Evolutionary conservation across 2,329 filamentous ascomycete species (phyloP).

Genomic region (Calonectria naviculata): DNA sequence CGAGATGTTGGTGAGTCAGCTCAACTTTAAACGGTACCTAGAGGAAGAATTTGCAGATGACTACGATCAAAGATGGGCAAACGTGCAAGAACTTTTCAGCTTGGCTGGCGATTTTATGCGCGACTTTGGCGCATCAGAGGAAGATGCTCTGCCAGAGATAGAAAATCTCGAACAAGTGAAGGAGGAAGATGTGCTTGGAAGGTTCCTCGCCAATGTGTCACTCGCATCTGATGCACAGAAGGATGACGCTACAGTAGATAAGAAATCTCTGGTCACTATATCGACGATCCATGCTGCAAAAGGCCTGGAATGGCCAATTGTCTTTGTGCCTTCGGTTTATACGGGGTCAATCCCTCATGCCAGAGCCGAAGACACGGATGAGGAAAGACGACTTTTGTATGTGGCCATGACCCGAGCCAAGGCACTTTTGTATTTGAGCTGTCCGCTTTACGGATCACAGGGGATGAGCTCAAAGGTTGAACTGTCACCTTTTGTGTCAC

Average conservation of each 20-base stretch:
- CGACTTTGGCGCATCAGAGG: slow-evolving; percentile 55
- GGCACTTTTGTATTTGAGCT: slow-evolving; percentile 86
- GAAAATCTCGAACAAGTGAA: slow-evolving; percentile 77
- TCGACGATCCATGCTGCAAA: slow-evolving; percentile 98
- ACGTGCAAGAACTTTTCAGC: slow-evolving; percentile 87
- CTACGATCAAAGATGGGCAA: slow-evolving; percentile 84
- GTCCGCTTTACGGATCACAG: slow-evolving; percentile 75
- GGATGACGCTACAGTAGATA: slow-evolving; percentile 66
- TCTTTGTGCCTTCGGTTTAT: slow-evolving; percentile 92
- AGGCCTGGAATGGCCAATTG: slow-evolving; percentile 94
- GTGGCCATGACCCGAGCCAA: slow-evolving; percentile 97
- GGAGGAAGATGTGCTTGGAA: slow-evolving; percentile 73
- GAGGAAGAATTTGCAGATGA: slow-evolving; percentile 78
- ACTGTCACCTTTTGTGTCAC: slow-evolving; percentile 78
- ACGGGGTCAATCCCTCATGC: slow-evolving; percentile 92
- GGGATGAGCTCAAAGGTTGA: slow-evolving; percentile 67
- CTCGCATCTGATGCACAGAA: slow-evolving; percentile 84
- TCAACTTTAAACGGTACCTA: slow-evolving; percentile 81
- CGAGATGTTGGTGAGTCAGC: slow-evolving; percentile 68
- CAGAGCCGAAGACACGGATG: slow-evolving; percentile 84
- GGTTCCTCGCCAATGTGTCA: slow-evolving; percentile 90
- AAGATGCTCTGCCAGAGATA: slow-evolving; percentile 72
- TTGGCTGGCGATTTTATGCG: slow-evolving; percentile 79
- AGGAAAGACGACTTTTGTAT: slow-evolving; percentile 90
- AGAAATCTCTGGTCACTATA: slow-evolving; percentile 79